These are phyloP conservation scores for Hortaea werneckii DNA, from an alignment of 2,329 filamentous ascomycete genomes.

Conservation along the genomic window DNA sequence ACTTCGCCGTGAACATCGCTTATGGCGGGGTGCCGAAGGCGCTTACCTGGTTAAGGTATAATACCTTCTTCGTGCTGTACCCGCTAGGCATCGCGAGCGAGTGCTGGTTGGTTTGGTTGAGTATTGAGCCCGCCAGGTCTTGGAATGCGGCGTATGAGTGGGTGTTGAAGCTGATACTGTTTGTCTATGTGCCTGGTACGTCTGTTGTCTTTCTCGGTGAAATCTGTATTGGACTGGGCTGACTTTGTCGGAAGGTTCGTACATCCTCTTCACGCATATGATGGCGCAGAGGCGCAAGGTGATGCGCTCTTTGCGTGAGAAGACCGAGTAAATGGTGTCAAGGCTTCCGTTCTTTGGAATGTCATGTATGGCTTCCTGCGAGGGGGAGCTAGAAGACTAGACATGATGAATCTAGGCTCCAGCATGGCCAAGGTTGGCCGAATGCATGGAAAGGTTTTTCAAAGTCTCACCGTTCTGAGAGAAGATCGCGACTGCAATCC, in stretches of 20 bases:
- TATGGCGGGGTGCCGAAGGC: slow-evolving; percentile 46
- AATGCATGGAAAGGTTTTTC: no score
- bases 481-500: no score
- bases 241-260: slow-evolving; percentile 45
- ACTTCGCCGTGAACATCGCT: slow-evolving; percentile 67
- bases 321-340: background rate
- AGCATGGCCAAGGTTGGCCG: no score
- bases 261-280: slow-evolving; percentile 90
- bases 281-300: slow-evolving; percentile 79
- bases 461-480: no score
- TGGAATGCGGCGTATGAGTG: slow-evolving; percentile 45
- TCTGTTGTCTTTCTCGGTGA: slow-evolving; percentile 15
- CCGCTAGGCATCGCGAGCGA: slow-evolving; percentile 86
- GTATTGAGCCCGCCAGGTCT: slow-evolving; percentile 50
- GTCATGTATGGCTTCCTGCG: no score
- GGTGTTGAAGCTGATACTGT: slow-evolving; percentile 54
- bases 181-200: slow-evolving; percentile 71
- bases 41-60: slow-evolving; percentile 75
- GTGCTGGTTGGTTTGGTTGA: slow-evolving; percentile 63
- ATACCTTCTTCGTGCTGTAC: slow-evolving; percentile 88
- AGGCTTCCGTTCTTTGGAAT: no score
- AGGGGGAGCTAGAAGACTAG: no score
- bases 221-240: no score
- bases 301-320: slow-evolving; percentile 36
- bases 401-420: no score